Percentiles rank a stretch among this genome's conserved stretches.
These are phyloP conservation scores for Trichomonas gallinae DNA, from an alignment of 208 protist species.

Conservation along the genomic window DNA sequence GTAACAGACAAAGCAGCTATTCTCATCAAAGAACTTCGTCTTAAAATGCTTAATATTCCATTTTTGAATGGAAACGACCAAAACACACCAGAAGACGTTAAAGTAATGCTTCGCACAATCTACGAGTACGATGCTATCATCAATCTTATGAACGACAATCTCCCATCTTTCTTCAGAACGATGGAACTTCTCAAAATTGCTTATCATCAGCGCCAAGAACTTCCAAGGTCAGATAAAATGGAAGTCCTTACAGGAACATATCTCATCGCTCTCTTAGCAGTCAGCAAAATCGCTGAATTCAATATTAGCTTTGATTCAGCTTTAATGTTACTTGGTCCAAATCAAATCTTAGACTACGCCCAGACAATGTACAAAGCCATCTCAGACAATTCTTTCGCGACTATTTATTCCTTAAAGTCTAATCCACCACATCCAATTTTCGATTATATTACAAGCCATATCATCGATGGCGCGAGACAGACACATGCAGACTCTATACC, in stretches of 20 bases:
- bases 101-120: neutral
- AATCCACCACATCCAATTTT: neutral
- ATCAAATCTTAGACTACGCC: neutral
- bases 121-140: neutral
- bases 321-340: neutral
- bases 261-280: neutral
- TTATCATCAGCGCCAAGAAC: neutral
- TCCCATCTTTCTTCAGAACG: neutral
- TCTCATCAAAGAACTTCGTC: neutral
- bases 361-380: neutral
- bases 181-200: neutral
- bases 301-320: neutral
- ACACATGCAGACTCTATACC: neutral
- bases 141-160: neutral
- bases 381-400: neutral
- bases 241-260: neutral
- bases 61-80: neutral
- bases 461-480: neutral
- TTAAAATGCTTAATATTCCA: neutral
- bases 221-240: neutral
- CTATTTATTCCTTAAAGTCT: neutral
- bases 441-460: neutral
- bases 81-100: neutral
- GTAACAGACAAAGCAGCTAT: neutral
- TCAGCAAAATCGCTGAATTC: neutral